Percentiles rank a stretch among this genome's conserved stretches.
Conservation (phyloP, 306 rosid genomes). For the Myrica gale region DNA sequence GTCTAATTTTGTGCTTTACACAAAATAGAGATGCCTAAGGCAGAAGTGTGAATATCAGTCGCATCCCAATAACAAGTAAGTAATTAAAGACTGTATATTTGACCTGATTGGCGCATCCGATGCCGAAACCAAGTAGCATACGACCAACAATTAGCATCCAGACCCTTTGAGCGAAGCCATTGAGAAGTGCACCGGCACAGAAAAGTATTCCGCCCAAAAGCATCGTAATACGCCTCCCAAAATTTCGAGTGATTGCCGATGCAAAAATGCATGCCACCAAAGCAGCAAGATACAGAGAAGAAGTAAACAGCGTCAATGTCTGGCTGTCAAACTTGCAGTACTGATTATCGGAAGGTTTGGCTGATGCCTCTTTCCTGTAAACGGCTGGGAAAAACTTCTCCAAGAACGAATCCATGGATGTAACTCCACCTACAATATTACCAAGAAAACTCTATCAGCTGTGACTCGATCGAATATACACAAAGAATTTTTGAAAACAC, state of each 20-base stretch:
- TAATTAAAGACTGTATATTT: no score
- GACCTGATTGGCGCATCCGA: conserved; percentile 80
- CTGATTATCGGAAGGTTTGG: conserved; percentile 42
- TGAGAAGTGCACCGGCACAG: conserved; percentile 55
- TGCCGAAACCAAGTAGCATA: conserved; percentile 74
- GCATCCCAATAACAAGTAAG: no score
- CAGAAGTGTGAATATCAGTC: neutral
- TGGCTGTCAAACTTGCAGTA: conserved; percentile 75
- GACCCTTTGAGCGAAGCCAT: conserved; percentile 43
- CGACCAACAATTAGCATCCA: conserved; percentile 75
- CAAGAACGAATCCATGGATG: conserved; percentile 70
- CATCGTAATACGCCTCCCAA: conserved; percentile 64
- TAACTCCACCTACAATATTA: conserved; percentile 67
- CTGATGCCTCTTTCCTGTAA: conserved; percentile 32
- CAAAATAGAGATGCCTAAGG: no score
- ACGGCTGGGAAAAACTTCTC: conserved; percentile 59
- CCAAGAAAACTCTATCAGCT: neutral
- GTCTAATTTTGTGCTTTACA: no score
- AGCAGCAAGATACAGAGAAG: conserved; percentile 76
- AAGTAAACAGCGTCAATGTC: conserved; percentile 61
- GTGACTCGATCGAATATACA: no score
- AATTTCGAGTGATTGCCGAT: conserved; percentile 41
- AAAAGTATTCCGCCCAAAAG: conserved; percentile 54
- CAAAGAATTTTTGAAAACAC: no score
- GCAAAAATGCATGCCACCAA: conserved; percentile 51